Evolutionary conservation across 805 yeast genomes (phyloP), one percentile per base, ranked within the genome.

Genomic region (Schwanniomyces sp.): DNA sequence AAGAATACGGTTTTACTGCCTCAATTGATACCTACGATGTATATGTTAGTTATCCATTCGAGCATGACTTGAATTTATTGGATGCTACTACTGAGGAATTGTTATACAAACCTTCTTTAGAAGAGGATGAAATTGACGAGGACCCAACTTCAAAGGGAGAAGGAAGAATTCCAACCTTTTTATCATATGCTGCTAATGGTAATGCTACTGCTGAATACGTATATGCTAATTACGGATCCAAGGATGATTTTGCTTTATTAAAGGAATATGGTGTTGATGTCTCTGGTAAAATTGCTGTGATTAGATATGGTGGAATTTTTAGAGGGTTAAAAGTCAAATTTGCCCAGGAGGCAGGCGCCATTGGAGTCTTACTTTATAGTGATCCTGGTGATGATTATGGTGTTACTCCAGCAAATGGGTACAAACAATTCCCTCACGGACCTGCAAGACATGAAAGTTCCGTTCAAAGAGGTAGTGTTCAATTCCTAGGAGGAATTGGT

Each of bases 151-250:
- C 77, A 26, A 53, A 61, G 16, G 71, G 71, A 24, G 59, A 70
- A 46, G 70, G 71, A 46, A 51, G 59, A 27, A 68, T 65, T 37
- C 81, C 78, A 1, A 81, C 84, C 0, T 84, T 78, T 56, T 81
- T 84, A 62, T 84, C 82, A 0, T 86, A 84, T 55, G 82, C 87
- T 0, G 82, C 85, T 8, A 78, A 76, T 55, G 91, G 88, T 0
- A 76, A 80, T 45, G 81, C 81, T 10, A 75, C 79, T 3, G 78
- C 81, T 0, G 67, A 72, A 34, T 86, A 68, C 53, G 74, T 85
- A 0, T 85, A 72, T 60, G 86, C 74, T 6, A 85, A 85, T 55
- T 84, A 82, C 60, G 92, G 87, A 0, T 65, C 75, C 0, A 48
- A 55, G 1, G 76, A 77, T 12, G 91, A 86, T 58, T 86, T 84